Percentiles rank a stretch among this genome's conserved stretches.
phyloP scores from a whole-genome alignment of 108 stramenopile species.

The Nitzschia sp. region DNA sequence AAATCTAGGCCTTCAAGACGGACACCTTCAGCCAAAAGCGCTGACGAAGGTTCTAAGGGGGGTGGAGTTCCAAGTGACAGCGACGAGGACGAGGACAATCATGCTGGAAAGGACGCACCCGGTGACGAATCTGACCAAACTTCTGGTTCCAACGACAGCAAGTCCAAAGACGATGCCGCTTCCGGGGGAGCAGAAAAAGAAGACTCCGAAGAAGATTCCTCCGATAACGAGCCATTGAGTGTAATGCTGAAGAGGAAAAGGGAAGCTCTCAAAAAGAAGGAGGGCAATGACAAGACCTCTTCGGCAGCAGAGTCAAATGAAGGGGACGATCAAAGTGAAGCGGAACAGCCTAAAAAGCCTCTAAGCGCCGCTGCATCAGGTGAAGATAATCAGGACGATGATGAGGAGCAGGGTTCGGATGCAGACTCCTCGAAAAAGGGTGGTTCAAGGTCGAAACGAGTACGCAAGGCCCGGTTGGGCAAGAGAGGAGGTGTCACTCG shows the following conservation, averaged over 20 bases:
- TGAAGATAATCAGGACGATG: neutral
- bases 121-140: neutral
- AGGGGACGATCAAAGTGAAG: slow-evolving; percentile 9
- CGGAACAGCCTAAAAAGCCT: neutral
- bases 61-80: neutral
- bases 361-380: neutral
- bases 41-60: neutral
- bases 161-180: neutral
- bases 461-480: neutral
- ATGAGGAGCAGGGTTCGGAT: neutral
- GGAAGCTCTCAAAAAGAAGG: slow-evolving; percentile 2
- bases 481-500: neutral
- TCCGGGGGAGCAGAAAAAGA: neutral
- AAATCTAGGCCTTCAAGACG: neutral
- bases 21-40: neutral
- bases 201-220: slow-evolving; percentile 13
- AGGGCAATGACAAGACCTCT: neutral
- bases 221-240: slow-evolving; percentile 18
- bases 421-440: neutral
- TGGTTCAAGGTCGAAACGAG: neutral
- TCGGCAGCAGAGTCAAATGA: neutral
- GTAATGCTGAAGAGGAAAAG: neutral
- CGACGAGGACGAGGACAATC: neutral
- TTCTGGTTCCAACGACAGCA: neutral
- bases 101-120: neutral